Conservation (phyloP, 768 basidiomycete species). For the Serendipita sp. region DNA sequence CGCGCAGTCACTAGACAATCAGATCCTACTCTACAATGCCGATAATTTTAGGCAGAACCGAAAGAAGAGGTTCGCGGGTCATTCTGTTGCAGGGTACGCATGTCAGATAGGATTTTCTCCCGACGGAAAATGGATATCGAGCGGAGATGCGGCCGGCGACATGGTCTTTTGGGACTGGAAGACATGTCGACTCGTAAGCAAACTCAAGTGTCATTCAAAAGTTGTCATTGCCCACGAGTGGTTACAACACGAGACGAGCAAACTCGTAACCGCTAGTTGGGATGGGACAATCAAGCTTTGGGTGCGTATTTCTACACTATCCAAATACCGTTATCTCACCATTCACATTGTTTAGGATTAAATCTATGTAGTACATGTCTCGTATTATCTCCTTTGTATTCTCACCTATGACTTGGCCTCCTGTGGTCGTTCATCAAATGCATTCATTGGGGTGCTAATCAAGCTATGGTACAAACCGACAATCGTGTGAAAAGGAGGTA, state of each 20-base stretch:
- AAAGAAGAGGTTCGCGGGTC: constrained; percentile 96
- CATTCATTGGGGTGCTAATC: too few relatives aligned
- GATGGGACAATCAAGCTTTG: constrained; percentile 96
- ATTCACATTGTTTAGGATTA: too few relatives aligned
- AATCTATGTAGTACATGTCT: too few relatives aligned
- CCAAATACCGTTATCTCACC: too few relatives aligned
- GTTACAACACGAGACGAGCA: constrained; percentile 94
- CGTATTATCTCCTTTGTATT: too few relatives aligned
- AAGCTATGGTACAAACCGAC: too few relatives aligned
- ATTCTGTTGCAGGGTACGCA: constrained; percentile 92
- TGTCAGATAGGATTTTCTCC: constrained; percentile 96
- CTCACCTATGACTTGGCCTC: too few relatives aligned
- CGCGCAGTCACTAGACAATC: constrained; percentile 94
- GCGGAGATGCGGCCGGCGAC: constrained; percentile 88
- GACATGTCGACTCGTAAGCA: constrained; percentile 85
- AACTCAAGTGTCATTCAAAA: constrained; percentile 77
- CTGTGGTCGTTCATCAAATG: too few relatives aligned
- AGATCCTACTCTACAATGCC: constrained; percentile 91
- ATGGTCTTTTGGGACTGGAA: constrained; percentile 99
- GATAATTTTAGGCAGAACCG: constrained; percentile 98
- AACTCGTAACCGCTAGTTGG: constrained; percentile 94
- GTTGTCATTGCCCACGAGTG: constrained; percentile 98
- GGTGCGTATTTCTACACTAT: constrained; percentile 32
- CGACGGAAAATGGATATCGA: constrained; percentile 96
- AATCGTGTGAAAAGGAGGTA: too few relatives aligned